Evolutionary conservation across 768 basidiomycete species (phyloP).

Genomic region (Naganishia kalamii): DNA sequence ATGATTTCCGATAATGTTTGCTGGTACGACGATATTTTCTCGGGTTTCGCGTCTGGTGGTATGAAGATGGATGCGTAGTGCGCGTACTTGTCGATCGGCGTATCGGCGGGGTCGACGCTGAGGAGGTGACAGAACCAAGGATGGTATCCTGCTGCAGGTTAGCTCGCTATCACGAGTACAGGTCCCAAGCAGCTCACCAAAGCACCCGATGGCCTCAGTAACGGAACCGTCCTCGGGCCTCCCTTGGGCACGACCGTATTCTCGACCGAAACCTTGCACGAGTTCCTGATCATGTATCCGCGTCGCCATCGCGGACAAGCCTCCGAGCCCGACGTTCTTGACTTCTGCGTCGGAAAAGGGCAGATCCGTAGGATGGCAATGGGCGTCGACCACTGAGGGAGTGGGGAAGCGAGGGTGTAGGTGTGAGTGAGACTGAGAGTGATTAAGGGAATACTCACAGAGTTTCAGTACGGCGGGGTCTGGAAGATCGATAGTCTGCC

Average conservation of each 20-base stretch:
- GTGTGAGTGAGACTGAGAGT: neutral
- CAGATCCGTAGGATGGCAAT: slow-evolving; percentile 88
- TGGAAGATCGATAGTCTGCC: slow-evolving; percentile 21
- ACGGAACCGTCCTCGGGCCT: neutral
- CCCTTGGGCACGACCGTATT: slow-evolving; percentile 51
- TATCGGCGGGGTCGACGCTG: slow-evolving; percentile 46
- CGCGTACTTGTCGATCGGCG: slow-evolving; percentile 54
- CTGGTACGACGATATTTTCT: slow-evolving; percentile 42
- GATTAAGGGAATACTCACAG: neutral
- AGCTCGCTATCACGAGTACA: neutral
- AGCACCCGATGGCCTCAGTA: slow-evolving; percentile 70
- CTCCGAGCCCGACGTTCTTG: slow-evolving; percentile 55
- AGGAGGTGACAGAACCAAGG: slow-evolving; percentile 89
- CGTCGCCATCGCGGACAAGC: slow-evolving; percentile 71
- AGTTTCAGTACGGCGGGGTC: slow-evolving; percentile 1
- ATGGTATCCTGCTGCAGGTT: slow-evolving; percentile 62
- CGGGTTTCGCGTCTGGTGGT: slow-evolving; percentile 31
- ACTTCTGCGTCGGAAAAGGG: slow-evolving; percentile 52
- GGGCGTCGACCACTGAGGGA: slow-evolving; percentile 63
- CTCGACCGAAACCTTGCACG: slow-evolving; percentile 60
- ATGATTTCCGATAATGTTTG: slow-evolving; percentile 57
- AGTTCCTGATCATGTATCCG: slow-evolving; percentile 59
- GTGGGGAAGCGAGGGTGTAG: neutral
- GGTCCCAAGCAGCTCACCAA: slow-evolving; percentile 57
- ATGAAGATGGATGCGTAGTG: slow-evolving; percentile 75